A percentile compares a stretch with the other conserved stretches of the same genome.
Evolutionary conservation across 163 green algal genomes (phyloP).

Genomic region (Scenedesmus sp.): DNA sequence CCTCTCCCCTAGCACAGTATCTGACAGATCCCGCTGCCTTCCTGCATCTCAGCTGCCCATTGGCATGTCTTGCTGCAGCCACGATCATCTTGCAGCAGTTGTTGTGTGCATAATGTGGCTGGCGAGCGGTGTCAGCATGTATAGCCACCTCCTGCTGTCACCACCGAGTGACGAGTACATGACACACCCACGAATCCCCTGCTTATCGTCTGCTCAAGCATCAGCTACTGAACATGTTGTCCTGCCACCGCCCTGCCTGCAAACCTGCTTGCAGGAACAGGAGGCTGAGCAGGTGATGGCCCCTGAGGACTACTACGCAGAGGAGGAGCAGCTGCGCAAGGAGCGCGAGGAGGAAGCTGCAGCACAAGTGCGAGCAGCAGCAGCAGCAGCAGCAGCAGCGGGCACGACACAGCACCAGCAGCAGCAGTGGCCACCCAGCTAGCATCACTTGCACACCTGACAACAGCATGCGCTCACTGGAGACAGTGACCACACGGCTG

Average conservation of each 20-base stretch:
- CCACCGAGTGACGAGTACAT: background rate
- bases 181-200: background rate
- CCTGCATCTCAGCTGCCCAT: background rate
- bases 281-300: constrained; percentile 67
- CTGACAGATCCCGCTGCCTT: background rate
- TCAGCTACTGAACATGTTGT: background rate
- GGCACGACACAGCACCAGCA: constrained; percentile 16
- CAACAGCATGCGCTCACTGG: too few relatives aligned
- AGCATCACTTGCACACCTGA: too few relatives aligned
- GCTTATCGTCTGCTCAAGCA: background rate
- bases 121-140: background rate
- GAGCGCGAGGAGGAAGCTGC: constrained; percentile 62
- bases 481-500: too few relatives aligned
- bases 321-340: constrained; percentile 77
- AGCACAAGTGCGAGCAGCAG: background rate
- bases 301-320: constrained; percentile 61
- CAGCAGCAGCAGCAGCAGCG: constrained; percentile 25
- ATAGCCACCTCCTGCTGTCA: background rate
- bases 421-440: background rate
- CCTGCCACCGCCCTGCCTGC: background rate
- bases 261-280: constrained; percentile 52
- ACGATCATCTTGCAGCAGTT: background rate
- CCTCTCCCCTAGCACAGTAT: background rate
- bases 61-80: background rate
- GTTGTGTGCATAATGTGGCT: background rate